Conservation (phyloP, 768 basidiomycete species). For the Paxillus rubicundulus region DNA sequence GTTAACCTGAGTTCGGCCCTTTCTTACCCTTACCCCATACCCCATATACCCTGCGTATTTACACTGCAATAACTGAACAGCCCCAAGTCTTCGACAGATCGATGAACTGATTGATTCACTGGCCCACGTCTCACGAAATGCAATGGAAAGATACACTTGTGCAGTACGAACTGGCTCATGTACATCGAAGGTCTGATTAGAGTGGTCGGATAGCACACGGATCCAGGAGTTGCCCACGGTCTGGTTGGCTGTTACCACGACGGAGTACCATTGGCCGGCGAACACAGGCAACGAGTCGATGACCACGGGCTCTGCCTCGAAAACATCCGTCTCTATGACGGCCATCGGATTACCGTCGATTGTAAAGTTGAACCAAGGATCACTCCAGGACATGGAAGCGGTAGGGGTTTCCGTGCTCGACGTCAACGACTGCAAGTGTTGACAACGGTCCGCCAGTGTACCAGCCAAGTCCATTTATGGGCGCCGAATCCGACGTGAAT, state of each 20-base stretch:
- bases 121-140: too few species aligned
- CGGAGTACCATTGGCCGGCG: conserved; percentile 50
- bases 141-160: too few species aligned
- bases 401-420: conserved; percentile 35
- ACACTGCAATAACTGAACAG: too few species aligned
- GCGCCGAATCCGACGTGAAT: conserved; percentile 26
- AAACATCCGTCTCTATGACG: conserved; percentile 47
- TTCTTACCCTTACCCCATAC: too few species aligned
- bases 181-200: conserved; percentile 24
- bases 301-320: conserved; percentile 36
- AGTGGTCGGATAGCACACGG: conserved; percentile 26
- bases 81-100: too few species aligned
- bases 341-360: conserved; percentile 46
- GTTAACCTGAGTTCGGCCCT: too few species aligned
- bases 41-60: too few species aligned
- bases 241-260: conserved; percentile 36
- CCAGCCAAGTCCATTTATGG: conserved; percentile 42
- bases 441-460: conserved; percentile 31
- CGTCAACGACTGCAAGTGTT: conserved; percentile 35
- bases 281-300: conserved; percentile 47
- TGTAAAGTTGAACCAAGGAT: conserved; percentile 41
- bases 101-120: too few species aligned
- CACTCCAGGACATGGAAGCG: conserved; percentile 39
- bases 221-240: conserved; percentile 41
- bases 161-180: too few species aligned